Conservation (phyloP, 345 rosid genomes). For the Pelargonium nanum region DNA sequence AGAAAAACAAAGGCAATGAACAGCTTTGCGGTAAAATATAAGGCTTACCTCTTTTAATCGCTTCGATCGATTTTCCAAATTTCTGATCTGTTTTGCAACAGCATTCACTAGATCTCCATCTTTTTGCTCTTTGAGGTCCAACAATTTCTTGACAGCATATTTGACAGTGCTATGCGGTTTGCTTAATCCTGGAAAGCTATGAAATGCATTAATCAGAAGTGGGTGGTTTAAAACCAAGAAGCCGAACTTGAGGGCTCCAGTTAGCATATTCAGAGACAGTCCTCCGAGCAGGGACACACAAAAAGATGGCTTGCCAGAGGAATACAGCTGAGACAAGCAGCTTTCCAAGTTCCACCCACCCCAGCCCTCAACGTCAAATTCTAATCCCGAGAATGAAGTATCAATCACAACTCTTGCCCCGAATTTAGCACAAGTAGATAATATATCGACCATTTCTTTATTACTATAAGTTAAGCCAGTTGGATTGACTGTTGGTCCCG, state of each 20-base stretch:
- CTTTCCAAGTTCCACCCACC: conserved; percentile 54
- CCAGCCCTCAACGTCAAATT: conserved; percentile 47
- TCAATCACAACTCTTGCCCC: conserved; percentile 86
- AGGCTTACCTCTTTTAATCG: conserved; percentile 68
- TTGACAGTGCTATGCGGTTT: conserved; percentile 79
- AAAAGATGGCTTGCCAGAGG: conserved; percentile 38
- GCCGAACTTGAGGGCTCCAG: conserved; percentile 63
- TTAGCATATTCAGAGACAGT: conserved; percentile 60
- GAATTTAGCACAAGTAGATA: conserved; percentile 55
- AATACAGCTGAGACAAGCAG: conserved; percentile 31
- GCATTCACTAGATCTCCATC: conserved; percentile 41
- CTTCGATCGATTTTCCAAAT: conserved; percentile 46
- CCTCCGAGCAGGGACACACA: conserved; percentile 76
- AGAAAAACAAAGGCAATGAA: not conserved
- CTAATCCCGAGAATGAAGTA: conserved; percentile 86
- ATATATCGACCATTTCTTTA: conserved; percentile 50
- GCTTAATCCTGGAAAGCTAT: conserved; percentile 66
- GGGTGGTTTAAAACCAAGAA: conserved; percentile 52
- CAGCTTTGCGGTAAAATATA: too few species aligned
- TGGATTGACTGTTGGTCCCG: conserved; percentile 87
- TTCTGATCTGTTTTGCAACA: conserved; percentile 34
- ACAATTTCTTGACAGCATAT: conserved; percentile 72
- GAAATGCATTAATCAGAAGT: conserved; percentile 41
- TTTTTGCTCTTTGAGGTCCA: conserved; percentile 50
- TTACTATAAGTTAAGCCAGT: conserved; percentile 71